phyloP scores from a whole-genome alignment of 495 filamentous ascomycete genomes.

The Podospora pseudocomata region DNA sequence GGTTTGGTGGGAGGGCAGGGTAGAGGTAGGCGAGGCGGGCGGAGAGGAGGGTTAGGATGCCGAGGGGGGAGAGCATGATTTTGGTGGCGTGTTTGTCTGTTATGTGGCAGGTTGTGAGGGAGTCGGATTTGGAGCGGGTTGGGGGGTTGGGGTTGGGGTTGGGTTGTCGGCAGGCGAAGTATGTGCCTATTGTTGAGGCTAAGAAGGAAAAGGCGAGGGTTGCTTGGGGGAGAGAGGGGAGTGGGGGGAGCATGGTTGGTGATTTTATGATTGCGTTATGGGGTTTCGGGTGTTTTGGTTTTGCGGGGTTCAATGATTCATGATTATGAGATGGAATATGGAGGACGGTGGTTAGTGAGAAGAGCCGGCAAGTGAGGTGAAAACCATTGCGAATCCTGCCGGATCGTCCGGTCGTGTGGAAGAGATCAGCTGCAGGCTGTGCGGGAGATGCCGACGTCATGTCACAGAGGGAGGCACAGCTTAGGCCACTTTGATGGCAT shows the following conservation, averaged over 20 bases:
- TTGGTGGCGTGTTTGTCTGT: conserved; percentile 13
- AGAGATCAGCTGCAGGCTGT: neutral
- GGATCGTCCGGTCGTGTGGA: neutral
- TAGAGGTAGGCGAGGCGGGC: conserved; percentile 21
- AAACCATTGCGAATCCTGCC: neutral
- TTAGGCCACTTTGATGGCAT: neutral
- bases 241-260: neutral
- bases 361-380: neutral
- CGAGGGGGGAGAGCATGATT: conserved; percentile 9
- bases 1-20: conserved; percentile 25
- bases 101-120: conserved; percentile 15
- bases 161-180: conserved; percentile 21
- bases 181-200: conserved; percentile 17
- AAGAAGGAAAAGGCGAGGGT: conserved; percentile 17
- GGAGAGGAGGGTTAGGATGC: conserved; percentile 18
- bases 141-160: conserved; percentile 13
- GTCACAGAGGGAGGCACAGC: neutral
- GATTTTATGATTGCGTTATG: neutral
- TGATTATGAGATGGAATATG: neutral
- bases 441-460: neutral
- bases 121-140: conserved; percentile 7
- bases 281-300: neutral
- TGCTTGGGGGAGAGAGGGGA: conserved; percentile 13
- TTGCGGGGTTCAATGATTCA: neutral
- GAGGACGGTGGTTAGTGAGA: neutral